phyloP scores from a whole-genome alignment of 345 rosid genomes.

The Mallotus nudiflorus region DNA sequence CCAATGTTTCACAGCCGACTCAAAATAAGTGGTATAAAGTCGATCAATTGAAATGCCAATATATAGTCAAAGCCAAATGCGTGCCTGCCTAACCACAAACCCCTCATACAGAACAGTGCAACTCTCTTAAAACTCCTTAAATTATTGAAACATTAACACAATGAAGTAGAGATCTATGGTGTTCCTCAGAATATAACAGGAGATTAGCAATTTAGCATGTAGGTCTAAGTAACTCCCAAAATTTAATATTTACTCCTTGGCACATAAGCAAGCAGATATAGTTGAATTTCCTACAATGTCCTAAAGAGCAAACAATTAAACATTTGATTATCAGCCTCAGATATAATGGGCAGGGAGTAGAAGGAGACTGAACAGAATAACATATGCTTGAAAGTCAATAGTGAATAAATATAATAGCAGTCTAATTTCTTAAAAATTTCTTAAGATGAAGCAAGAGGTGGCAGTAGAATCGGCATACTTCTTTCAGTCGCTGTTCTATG shows the following conservation, averaged over 20 bases:
- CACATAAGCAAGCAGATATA: not conserved
- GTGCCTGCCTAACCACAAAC: not conserved
- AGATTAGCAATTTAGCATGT: no score
- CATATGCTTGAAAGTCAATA: not conserved
- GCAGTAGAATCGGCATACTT: slow-evolving; percentile 35
- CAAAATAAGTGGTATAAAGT: not conserved
- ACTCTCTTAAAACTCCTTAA: not conserved
- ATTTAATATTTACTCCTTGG: not conserved
- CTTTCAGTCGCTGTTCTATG: slow-evolving; percentile 61
- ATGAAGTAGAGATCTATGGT: no score
- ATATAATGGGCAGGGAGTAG: not conserved
- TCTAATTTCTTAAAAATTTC: not conserved
- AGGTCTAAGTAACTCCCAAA: not conserved
- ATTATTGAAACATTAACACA: no score
- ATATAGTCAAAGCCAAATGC: not conserved
- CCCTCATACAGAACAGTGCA: not conserved
- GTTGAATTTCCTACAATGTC: not conserved
- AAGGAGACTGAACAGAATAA: not conserved
- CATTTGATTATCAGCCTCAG: not conserved
- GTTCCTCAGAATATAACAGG: no score
- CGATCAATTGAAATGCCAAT: not conserved
- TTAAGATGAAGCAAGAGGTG: not conserved
- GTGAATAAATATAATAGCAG: not conserved
- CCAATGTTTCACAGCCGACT: not conserved
- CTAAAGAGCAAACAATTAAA: not conserved